These are phyloP conservation scores for Gnetum montanum DNA, from an alignment of 75 land plant species.

Conservation along the genomic window DNA sequence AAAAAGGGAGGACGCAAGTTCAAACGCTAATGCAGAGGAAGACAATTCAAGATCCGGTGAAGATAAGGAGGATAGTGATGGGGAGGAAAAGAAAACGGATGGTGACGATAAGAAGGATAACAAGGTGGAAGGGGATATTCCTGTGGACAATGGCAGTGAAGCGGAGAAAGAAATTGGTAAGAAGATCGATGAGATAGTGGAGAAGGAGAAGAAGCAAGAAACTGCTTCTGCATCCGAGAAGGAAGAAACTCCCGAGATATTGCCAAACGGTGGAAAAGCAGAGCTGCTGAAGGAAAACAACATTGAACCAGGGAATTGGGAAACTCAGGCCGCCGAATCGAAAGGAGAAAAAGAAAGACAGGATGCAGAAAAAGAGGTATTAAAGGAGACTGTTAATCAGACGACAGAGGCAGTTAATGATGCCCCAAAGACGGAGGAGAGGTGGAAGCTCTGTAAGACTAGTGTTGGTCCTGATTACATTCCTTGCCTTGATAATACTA, in stretches of 20 bases:
- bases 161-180: not conserved
- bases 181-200: not conserved
- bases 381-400: not conserved
- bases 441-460: slow-evolving; percentile 44
- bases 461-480: slow-evolving; percentile 46
- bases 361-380: slow-evolving; percentile 4
- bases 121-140: not conserved
- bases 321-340: slow-evolving; percentile 52
- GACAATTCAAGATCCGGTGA: not conserved
- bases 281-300: slow-evolving; percentile 33
- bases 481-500: slow-evolving; percentile 56
- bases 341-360: slow-evolving; percentile 39
- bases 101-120: not conserved
- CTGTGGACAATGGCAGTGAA: slow-evolving; percentile 2
- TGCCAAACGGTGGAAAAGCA: slow-evolving; percentile 25
- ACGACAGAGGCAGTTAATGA: not conserved
- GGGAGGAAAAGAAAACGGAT: not conserved
- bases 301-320: slow-evolving; percentile 28
- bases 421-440: slow-evolving; percentile 7
- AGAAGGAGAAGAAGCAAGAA: slow-evolving; percentile 5
- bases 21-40: slow-evolving; percentile 2
- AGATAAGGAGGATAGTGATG: slow-evolving; percentile 6
- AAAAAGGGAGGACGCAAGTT: slow-evolving; percentile 6
- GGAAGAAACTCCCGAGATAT: slow-evolving; percentile 12
- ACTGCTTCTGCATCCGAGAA: not conserved